Evolutionary conservation across 768 basidiomycete genomes (phyloP), one percentile per base, ranked within the genome.

Genomic region (Leccinum subtestaceum): DNA sequence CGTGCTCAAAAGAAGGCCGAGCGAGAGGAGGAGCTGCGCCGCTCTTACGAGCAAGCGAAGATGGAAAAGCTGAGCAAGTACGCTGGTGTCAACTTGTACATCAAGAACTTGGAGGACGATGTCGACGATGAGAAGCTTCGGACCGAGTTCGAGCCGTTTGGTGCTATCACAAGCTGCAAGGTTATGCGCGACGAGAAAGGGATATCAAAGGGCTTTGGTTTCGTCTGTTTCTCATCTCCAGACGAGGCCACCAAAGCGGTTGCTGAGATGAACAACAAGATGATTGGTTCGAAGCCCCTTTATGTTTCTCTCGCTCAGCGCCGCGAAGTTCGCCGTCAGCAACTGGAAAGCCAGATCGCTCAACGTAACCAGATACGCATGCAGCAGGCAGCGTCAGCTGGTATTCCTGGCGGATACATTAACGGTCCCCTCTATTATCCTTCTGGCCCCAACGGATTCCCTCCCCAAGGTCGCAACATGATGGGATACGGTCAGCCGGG

Each of bases 191-290:
- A 98, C 75, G 97, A 98, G 59, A 96, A 93, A 77, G 84, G 83
- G 60, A 86, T 81, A 54, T 97, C 95, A 10, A 95, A 95, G 74
- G 95, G 96, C 65, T 99, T 99, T 70, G 97, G 97, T 64, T 99
- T 99, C 73, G 97, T 99, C 67, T 99, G 97, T 78, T 99, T 94
- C 82, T 93, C 94, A 36, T 89, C 94, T 55, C 95, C 97, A 51
- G 97, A 99, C 65, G 97, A 99, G 78, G 95, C 97, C 23, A 98
- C 94, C 70, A 98, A 98, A 81, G 97, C 97, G 61, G 95, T 98
- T 60, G 92, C 94, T 56, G 97, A 99, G 81, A 97, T 99, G 95
- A 99, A 99, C 84, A 98, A 97, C 85, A 96, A 96, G 81, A 98
- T 98, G 89, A 93, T 98, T 70, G 96, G 96, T 62, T 85, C 89